A percentile compares a stretch with the other conserved stretches of the same genome.
phyloP scores from a whole-genome alignment of 129 eudicot species.

The Chrysanthemum seticuspe region DNA sequence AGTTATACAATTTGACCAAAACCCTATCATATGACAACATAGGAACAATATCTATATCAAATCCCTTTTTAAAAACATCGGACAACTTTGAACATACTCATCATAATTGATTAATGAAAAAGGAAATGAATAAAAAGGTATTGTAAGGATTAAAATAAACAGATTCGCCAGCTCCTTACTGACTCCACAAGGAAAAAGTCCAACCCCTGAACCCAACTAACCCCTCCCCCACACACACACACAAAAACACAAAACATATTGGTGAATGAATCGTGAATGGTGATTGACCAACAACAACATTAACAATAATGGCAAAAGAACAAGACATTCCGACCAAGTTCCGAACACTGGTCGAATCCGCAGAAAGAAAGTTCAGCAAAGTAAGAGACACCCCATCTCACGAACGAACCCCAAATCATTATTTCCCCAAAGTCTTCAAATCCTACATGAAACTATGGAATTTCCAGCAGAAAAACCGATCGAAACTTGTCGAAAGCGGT shows the following conservation, averaged over 20 bases:
- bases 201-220: slow-evolving; percentile 27
- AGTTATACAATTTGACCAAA: too few species aligned
- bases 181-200: slow-evolving; percentile 29
- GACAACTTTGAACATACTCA: too few species aligned
- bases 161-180: slow-evolving; percentile 32
- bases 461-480: slow-evolving; percentile 75
- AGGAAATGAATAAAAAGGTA: too few species aligned
- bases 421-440: slow-evolving; percentile 80
- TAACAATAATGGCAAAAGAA: slow-evolving; percentile 11
- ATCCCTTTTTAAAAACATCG: too few species aligned
- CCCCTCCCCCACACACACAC: background rate
- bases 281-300: too few species aligned
- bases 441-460: slow-evolving; percentile 86
- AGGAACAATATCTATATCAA: too few species aligned
- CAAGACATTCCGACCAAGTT: slow-evolving; percentile 51
- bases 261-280: background rate
- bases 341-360: slow-evolving; percentile 58
- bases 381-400: slow-evolving; percentile 72
- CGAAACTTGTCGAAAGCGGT: slow-evolving; percentile 58
- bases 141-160: background rate
- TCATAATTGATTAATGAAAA: too few species aligned
- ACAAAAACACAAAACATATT: background rate
- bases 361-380: slow-evolving; percentile 75
- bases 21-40: too few species aligned
- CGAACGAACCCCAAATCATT: slow-evolving; percentile 51